Base-by-base conservation (phyloP, 2,329 filamentous ascomycete genomes). In the Alternaria rosae region DNA sequence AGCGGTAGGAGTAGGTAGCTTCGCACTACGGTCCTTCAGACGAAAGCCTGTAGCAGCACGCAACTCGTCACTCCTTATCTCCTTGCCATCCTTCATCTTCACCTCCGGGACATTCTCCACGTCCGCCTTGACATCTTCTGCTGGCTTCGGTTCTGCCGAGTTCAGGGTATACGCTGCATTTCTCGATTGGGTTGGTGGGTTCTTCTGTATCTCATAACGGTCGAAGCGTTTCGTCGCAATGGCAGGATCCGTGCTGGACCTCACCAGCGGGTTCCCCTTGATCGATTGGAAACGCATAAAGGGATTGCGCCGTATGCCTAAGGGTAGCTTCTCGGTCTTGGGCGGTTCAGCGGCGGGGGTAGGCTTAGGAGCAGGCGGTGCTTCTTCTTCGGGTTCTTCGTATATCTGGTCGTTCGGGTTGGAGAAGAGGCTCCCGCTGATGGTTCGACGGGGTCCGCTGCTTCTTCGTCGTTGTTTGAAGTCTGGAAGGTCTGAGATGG, bases 31-130 rank as follows among this genome's bases (percentile, higher is more conserved):
- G 79, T 97, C 93, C 78, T 89, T 93, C 67, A 95, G 84, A 77
- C 85, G 91, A 87, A 96, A 96, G 81, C 92, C 95, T 8, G 94
- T 98, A 57, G 94, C 94, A 69, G 92, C 88, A 62, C 92, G 89
- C 68, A 98, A 95, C 62, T 98, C 94, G 53, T 97, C 91, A 72
- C 91, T 84, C 69, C 94, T 88, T 65, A 97, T 88, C 79, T 97
- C 94, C 66, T 92, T 85, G 20, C 91, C 93, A 73, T 95, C 89
- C 80, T 91, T 93, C 67, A 84, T 90, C 45, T 86, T 86, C n/a
- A 76, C 67, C 43, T 77, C 76, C 0, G 72, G 64, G 41, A 75
- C 71, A 30, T 78, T 77, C 55, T 79, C 75, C 7, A 55, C 64
- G 52, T 77, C 69, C 4, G 69, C 67, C 55, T 73, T 74, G 38